Evolutionary conservation across 2,329 filamentous ascomycete genomes (phyloP).

Genomic region (Colletotrichum destructivum): DNA sequence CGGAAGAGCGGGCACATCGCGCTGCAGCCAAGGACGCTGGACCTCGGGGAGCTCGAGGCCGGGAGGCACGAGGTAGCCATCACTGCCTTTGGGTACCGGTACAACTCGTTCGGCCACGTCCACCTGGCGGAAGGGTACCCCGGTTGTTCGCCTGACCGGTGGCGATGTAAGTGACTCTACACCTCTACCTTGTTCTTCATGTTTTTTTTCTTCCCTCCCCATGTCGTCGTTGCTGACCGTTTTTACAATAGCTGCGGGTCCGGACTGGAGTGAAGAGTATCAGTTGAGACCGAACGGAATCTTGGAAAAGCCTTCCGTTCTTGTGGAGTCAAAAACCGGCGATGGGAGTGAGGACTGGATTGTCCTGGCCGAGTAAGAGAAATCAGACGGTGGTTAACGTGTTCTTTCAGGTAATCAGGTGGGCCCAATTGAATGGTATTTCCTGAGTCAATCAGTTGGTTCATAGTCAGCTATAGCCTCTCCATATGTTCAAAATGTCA

Average conservation of each 20-base stretch:
- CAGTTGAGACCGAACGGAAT: slow-evolving; percentile 21
- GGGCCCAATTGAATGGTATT: too few species aligned
- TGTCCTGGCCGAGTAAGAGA: slow-evolving; percentile 7
- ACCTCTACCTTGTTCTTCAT: not conserved
- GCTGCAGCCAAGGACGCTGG: slow-evolving; percentile 20
- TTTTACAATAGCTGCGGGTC: not conserved
- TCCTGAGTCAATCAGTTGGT: too few species aligned
- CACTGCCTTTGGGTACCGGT: slow-evolving; percentile 29
- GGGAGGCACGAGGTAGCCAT: slow-evolving; percentile 27
- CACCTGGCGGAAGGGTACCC: slow-evolving; percentile 11
- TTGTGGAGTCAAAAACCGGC: slow-evolving; percentile 2
- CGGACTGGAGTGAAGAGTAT: slow-evolving; percentile 30
- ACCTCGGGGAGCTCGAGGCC: not conserved
- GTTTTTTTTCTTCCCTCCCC: not conserved
- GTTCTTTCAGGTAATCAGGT: too few species aligned
- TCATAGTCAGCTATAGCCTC: too few species aligned
- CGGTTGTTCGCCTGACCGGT: slow-evolving; percentile 23
- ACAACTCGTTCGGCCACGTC: slow-evolving; percentile 36
- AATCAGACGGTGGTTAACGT: not conserved
- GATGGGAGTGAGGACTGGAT: slow-evolving; percentile 24
- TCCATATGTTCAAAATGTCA: too few species aligned
- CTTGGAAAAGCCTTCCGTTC: slow-evolving; percentile 21
- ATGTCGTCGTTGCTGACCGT: not conserved
- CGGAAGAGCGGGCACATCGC: slow-evolving; percentile 22
- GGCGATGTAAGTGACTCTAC: slow-evolving; percentile 17